These are phyloP conservation scores for Heterobasidion occidentale DNA, from an alignment of 1,284 basidiomycete genomes.

Conservation along the genomic window DNA sequence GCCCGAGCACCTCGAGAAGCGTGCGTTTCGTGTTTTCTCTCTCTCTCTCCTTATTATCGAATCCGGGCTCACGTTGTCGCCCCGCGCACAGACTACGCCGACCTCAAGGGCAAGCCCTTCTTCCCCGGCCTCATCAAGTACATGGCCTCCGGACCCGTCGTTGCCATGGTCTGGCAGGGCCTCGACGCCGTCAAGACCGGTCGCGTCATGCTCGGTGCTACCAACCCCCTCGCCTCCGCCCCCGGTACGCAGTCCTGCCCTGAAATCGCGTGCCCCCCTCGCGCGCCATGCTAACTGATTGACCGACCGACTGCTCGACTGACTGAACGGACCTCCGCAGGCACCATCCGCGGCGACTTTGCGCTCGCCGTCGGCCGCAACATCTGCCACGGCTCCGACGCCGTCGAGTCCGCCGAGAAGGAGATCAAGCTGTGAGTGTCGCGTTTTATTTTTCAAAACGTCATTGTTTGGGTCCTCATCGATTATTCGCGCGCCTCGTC, in stretches of 20 bases:
- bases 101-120: conserved; percentile 87
- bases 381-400: conserved; percentile 93
- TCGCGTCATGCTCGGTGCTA: conserved; percentile 92
- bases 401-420: conserved; percentile 85
- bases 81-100: conserved; percentile 73
- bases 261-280: not conserved
- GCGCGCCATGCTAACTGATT: not conserved
- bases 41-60: not conserved
- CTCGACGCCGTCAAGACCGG: conserved; percentile 96
- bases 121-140: conserved; percentile 92
- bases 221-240: conserved; percentile 90
- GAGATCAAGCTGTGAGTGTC: conserved; percentile 79
- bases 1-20: conserved; percentile 80
- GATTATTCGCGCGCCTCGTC: conserved; percentile 9
- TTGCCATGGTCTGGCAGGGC: conserved; percentile 96
- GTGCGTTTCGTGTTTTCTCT: conserved; percentile 30
- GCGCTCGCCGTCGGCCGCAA: conserved; percentile 90
- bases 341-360: conserved; percentile 90
- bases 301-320: not conserved
- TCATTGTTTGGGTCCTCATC: not conserved
- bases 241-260: conserved; percentile 46
- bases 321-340: conserved; percentile 27
- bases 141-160: conserved; percentile 94
- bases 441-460: not conserved
- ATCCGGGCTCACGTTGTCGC: conserved; percentile 5